Conservation (phyloP, 768 basidiomycete genomes). For the Jaapia argillacea region DNA sequence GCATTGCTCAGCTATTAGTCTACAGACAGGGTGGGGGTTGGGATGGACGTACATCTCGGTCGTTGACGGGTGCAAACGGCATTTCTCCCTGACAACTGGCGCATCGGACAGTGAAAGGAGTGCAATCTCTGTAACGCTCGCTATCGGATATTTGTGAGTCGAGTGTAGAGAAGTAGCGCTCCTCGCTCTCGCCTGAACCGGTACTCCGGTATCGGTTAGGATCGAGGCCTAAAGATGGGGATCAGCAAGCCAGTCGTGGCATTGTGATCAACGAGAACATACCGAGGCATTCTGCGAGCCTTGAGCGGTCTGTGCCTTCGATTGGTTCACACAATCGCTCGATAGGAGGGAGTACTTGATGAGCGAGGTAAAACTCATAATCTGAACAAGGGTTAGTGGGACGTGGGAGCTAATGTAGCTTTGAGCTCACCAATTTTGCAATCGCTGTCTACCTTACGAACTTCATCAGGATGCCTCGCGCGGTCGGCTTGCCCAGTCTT, state of each 20-base stretch:
- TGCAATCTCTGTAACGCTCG: conserved; percentile 75
- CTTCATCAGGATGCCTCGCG: conserved; percentile 90
- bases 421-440: conserved; percentile 58
- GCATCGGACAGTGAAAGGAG: conserved; percentile 69
- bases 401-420: neutral
- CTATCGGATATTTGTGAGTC: conserved; percentile 85
- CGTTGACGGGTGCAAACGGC: conserved; percentile 48
- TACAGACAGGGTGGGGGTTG: conserved; percentile 57
- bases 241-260: neutral
- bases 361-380: conserved; percentile 82
- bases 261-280: conserved; percentile 10
- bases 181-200: conserved; percentile 35
- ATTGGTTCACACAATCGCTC: conserved; percentile 95
- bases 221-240: conserved; percentile 36
- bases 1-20: conserved; percentile 43
- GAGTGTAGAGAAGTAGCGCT: conserved; percentile 63
- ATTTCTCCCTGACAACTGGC: conserved; percentile 55
- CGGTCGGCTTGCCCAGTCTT: conserved; percentile 80
- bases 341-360: conserved; percentile 90
- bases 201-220: conserved; percentile 42
- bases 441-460: conserved; percentile 55
- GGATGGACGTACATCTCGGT: conserved; percentile 39
- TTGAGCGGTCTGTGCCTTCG: conserved; percentile 86
- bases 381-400: conserved; percentile 35
- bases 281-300: conserved; percentile 95